Base-by-base conservation (phyloP, 1,284 basidiomycete species). In the Puccinia polysora region DNA sequence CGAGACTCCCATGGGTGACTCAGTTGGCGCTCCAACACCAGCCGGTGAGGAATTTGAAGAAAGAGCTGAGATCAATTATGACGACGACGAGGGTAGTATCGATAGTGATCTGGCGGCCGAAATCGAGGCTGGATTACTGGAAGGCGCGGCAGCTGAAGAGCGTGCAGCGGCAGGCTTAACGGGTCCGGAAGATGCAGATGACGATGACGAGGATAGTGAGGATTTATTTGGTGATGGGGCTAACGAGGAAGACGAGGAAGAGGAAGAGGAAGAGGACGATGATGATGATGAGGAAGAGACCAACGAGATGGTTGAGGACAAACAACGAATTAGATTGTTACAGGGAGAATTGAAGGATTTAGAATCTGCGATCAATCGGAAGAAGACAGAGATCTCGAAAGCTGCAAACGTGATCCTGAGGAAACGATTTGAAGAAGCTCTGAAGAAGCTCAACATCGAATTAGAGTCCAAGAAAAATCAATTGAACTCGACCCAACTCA, bases 271-370 rank as follows among this genome's bases (percentile, higher is more conserved):
- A 18, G 58, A 73, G 12, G 49, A 55, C 18, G 73, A 74, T 14
- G 68, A 70, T 30, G 68, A 70, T 20, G 68, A 70, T 30, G 65
- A 69, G 25, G 68, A 70, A 40, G 68, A 70, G 28, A 45, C 56
- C 7, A 52, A 62, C 34, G 30, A 62, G 36, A 70, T 58, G 30
- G 8, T 60, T n/a, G 56, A 60, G 30, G 68, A 70, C 28, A 70
- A 70, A 38, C 68, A 70, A 32, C 43, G 62, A 36, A 62, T 65
- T 45, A 15, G 71, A 28, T 36, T 94, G 65, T 81, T 95, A 75
- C 89, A 88, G 74, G 90, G 91, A 78, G 93, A 96, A 81, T 92
- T 95, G 75, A 84, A 87, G 67, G 91, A 94, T 78, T 81, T 96
- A 74, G 90, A 96, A 80, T 86, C 87, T 59, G 91, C 90, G 7